Base-by-base conservation (phyloP, 2,329 filamentous ascomycete species). In the Pleoardoris graminearum region DNA sequence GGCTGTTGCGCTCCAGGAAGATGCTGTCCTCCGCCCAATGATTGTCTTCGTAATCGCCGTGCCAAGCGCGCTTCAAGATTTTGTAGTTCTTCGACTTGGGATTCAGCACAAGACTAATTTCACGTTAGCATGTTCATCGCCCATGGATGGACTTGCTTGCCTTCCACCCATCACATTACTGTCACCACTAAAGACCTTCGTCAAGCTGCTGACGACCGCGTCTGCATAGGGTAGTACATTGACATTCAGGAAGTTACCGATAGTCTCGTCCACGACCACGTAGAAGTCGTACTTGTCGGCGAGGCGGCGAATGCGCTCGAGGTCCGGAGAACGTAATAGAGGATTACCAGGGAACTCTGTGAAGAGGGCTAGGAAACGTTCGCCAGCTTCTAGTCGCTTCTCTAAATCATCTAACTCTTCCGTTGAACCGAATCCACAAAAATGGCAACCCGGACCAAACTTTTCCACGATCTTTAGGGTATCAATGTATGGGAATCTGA, bases 81-180 rank as follows among this genome's bases (percentile, higher is more conserved):
- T 71, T 50, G 71, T 96, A 96, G 75, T 87, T 88, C 39, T 77
- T 84, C n/a, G 86, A 79, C 51, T 86, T 82, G 0, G 85, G 84
- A 57, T 88, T 88, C 47, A 88, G 74, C 14, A 88, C 80, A 12
- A 80, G 77, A 59, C 83, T 79, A 52, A 21, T 8, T 65, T 58
- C 46, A 33, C 11, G 11, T 21, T 32, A n/a, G 32, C 39, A 19
- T 14, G 11, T 1, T 7, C 14, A 27, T 4, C 10, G 41, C 27
- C 17, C n/a, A 37, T 11, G 22, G 8, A 14, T 14, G 19, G 16
- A 23, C 36, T 19, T 37, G 57, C 62, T 51, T 58, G 77, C 77
- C 87, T 89, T 50, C 94, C 94, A 53, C 92, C 94, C 93, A 97
- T 97, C 61, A 99, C 94, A 72, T 99, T 97, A 72, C 90, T 94